Evolutionary conservation across 2,329 filamentous ascomycete species (phyloP).

Genomic region (Xylariaceae sp.): DNA sequence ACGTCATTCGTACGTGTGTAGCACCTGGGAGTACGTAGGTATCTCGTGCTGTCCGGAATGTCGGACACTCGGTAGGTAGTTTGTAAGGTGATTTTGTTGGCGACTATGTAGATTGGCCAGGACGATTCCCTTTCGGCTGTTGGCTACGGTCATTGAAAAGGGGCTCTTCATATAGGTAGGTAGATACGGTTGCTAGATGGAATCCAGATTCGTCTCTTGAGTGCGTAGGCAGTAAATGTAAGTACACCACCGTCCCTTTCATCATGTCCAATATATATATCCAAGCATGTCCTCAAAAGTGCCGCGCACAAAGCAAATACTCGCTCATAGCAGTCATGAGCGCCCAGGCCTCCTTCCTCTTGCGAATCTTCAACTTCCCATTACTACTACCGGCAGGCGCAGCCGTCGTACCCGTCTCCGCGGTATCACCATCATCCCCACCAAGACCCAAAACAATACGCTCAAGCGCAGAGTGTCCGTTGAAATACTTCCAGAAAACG

Average conservation of each 20-base stretch:
- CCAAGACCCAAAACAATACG: slow-evolving; percentile 64
- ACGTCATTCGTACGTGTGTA: too few relatives aligned
- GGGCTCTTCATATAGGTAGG: too few relatives aligned
- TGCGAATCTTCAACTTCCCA: slow-evolving; percentile 61
- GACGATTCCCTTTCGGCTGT: neutral
- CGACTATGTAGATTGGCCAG: neutral
- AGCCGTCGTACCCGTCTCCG: neutral
- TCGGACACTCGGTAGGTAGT: too few relatives aligned
- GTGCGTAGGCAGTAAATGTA: neutral
- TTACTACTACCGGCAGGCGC: neutral
- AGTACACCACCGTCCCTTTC: neutral
- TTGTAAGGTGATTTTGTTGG: too few relatives aligned
- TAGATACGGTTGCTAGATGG: too few relatives aligned
- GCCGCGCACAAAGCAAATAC: slow-evolving; percentile 60
- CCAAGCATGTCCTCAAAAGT: slow-evolving; percentile 50
- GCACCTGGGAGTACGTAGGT: too few relatives aligned
- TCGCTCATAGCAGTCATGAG: slow-evolving; percentile 61
- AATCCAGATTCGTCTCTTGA: too few relatives aligned
- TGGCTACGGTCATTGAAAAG: too few relatives aligned
- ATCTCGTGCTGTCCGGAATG: too few relatives aligned
- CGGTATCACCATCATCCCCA: neutral
- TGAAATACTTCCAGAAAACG: slow-evolving; percentile 76
- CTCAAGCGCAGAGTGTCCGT: slow-evolving; percentile 79
- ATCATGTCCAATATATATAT: neutral
- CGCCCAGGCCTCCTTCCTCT: slow-evolving; percentile 73